Base-by-base conservation (phyloP, 2,329 filamentous ascomycete species). In the Venturia carpophila region DNA sequence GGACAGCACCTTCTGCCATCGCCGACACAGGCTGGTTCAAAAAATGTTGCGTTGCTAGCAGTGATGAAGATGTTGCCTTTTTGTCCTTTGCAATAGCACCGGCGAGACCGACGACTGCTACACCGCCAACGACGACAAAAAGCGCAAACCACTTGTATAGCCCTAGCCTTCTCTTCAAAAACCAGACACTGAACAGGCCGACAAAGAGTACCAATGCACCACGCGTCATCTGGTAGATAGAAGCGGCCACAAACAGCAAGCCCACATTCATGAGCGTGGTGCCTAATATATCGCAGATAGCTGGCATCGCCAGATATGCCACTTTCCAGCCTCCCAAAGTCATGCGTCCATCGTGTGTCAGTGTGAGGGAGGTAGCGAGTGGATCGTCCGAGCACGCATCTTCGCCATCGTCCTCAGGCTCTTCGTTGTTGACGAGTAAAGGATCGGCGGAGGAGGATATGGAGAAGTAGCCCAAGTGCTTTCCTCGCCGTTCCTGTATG, bases 181-280 rank as follows among this genome's bases (percentile, higher is more conserved):
- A 97, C 15, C 96, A 72, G 37, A 99, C 92, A 72, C 92, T 96
- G 78, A 99, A 97, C 0, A 97, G 79, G 0, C 94, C 94, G 24
- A 99, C 94, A 71, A 99, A 99, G 7, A 99, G 82, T 3, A 99
- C 93, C 52, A 99, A 82, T 0, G 94, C 94, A 10, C 94, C 94
- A 66, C 94, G 83, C 1, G 93, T 97, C 94, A 99, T 99, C 78
- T 99, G 94, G 78, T 97, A 99, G 72, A 99, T 97, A 67, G 91
- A 95, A 1, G 94, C 91, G 15, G 91, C 94, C 30, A 97, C 92
- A 74, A 97, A 92, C 61, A 97, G 82, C 69, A 99, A 82, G 3
- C 94, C 94, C 5, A 91, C 90, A 73, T 99, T 99, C 92, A 99
- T 97, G 65, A 97, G 83, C 4, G 94, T 99, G 5, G 94, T 99